Evolutionary conservation across 2,329 filamentous ascomycete genomes (phyloP).

Genomic region (Penicillium aurantiogriseum): DNA sequence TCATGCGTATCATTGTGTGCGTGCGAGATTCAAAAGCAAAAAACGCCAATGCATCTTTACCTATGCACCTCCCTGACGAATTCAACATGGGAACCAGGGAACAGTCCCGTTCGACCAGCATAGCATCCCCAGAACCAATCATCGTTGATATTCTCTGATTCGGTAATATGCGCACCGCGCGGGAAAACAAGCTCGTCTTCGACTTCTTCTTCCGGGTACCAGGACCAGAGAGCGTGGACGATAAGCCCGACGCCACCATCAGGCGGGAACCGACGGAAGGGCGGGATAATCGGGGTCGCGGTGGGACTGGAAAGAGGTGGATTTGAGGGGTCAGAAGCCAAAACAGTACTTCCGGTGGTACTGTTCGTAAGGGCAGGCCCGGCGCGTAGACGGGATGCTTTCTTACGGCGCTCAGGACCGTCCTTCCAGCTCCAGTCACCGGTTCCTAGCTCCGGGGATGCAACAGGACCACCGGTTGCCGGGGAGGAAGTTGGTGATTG

Average conservation of each 20-base stretch:
- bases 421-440: constrained; percentile 47
- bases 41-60: constrained; percentile 8
- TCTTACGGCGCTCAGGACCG: constrained; percentile 38
- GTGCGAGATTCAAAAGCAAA: background rate
- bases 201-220: constrained; percentile 62
- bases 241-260: constrained; percentile 69
- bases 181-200: constrained; percentile 81
- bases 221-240: constrained; percentile 69
- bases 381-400: constrained; percentile 35
- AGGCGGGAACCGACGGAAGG: constrained; percentile 60
- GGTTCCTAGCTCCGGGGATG: constrained; percentile 28
- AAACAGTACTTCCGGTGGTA: constrained; percentile 3
- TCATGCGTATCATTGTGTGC: background rate
- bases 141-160: constrained; percentile 82
- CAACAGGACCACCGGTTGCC: constrained; percentile 25
- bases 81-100: constrained; percentile 74
- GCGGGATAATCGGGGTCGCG: constrained; percentile 8
- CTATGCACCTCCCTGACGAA: constrained; percentile 41
- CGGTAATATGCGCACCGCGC: constrained; percentile 74
- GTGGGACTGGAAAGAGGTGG: constrained; percentile 11
- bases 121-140: constrained; percentile 90
- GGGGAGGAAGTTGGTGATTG: constrained; percentile 18
- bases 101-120: constrained; percentile 74
- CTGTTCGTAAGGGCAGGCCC: constrained; percentile 6
- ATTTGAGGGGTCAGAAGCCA: constrained; percentile 16